Evolutionary conservation across 495 filamentous ascomycete species (phyloP).

Genomic region (Xylaria grammica): DNA sequence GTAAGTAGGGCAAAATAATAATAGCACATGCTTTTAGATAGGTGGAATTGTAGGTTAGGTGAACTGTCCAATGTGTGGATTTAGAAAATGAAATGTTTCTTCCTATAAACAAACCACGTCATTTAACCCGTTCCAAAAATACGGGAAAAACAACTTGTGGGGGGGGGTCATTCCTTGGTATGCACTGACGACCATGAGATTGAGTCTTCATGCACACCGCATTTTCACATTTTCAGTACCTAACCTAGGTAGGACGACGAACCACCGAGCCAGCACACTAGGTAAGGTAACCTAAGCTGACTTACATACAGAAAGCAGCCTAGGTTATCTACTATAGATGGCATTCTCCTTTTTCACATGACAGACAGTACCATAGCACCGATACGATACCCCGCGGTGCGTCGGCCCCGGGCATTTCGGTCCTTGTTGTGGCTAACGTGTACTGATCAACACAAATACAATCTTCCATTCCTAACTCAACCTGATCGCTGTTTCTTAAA

Average conservation of each 20-base stretch:
- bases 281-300: too few relatives aligned
- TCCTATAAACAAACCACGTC: constrained; percentile 14
- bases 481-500: too few relatives aligned
- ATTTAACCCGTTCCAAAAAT: constrained; percentile 3
- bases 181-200: constrained; percentile 23
- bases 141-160: constrained; percentile 24
- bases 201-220: constrained; percentile 29
- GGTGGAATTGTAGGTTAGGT: not conserved
- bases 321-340: too few relatives aligned
- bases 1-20: not conserved
- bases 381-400: too few relatives aligned
- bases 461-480: too few relatives aligned
- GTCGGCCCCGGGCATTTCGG: too few relatives aligned
- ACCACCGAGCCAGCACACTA: not conserved
- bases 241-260: not conserved
- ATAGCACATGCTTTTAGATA: too few relatives aligned
- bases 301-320: too few relatives aligned
- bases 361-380: too few relatives aligned
- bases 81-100: constrained; percentile 7
- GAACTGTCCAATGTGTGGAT: constrained; percentile 1
- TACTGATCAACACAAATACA: too few relatives aligned
- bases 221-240: not conserved
- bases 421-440: too few relatives aligned
- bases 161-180: constrained; percentile 14
- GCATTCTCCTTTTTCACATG: too few relatives aligned